Evolutionary conservation across 352 stramenopile genomes (phyloP).

Genomic region (Thalassiosira mediterranea): DNA sequence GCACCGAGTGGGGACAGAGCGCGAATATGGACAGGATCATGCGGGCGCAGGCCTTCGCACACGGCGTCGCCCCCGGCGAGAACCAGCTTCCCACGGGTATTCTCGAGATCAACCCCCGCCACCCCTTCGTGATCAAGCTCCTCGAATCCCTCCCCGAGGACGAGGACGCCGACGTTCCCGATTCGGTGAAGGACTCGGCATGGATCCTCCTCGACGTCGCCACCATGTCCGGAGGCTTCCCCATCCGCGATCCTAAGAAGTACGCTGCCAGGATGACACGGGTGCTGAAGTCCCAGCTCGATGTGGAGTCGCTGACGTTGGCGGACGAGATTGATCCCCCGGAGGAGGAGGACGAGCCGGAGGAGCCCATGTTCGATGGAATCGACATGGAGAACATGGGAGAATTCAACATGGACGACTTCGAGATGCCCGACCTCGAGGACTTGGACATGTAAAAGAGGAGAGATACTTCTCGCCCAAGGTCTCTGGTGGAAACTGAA

Average conservation of each 20-base stretch:
- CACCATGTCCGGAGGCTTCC: constrained; percentile 96
- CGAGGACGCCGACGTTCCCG: constrained; percentile 60
- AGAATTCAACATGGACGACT: no score
- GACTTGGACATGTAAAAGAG: no score
- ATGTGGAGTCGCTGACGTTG: constrained; percentile 90
- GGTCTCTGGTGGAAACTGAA: no score
- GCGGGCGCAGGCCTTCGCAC: constrained; percentile 95
- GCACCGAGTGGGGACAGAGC: constrained; percentile 95
- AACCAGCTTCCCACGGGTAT: constrained; percentile 89
- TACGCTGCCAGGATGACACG: constrained; percentile 93
- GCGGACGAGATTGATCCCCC: constrained; percentile 95
- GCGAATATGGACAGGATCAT: constrained; percentile 99
- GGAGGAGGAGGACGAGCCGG: constrained; percentile 83
- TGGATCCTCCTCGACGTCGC: constrained; percentile 98
- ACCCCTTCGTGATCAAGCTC: constrained; percentile 97
- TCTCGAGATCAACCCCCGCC: constrained; percentile 98
- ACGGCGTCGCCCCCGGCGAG: constrained; percentile 69
- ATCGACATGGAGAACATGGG: constrained; percentile 45
- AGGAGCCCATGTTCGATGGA: constrained; percentile 74
- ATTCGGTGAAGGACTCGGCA: constrained; percentile 88
- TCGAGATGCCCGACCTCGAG: no score
- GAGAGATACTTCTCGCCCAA: no score
- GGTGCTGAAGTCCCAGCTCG: constrained; percentile 92
- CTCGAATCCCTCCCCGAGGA: constrained; percentile 83
- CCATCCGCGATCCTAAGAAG: constrained; percentile 91